Conservation (phyloP, 306 rosid genomes). For the Inga oerstediana region DNA sequence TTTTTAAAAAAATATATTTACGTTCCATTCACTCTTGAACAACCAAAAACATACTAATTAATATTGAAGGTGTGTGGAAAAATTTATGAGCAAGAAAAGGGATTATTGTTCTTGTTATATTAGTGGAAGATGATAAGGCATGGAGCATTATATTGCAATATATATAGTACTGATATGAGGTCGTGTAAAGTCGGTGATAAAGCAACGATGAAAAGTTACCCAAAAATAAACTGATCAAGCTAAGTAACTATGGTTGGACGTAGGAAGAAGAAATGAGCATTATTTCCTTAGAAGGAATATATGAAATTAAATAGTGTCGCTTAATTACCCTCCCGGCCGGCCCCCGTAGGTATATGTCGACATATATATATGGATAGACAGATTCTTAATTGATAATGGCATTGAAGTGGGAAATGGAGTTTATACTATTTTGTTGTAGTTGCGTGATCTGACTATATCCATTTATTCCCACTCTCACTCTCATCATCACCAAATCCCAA, state of each 20-base stretch:
- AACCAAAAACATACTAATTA: too few species aligned
- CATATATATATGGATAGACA: too few species aligned
- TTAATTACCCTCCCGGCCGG: too few species aligned
- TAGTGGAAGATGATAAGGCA: neutral
- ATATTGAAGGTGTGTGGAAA: too few species aligned
- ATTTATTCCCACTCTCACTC: neutral
- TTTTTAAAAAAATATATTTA: neutral
- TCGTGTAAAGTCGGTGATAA: neutral
- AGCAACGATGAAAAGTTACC: neutral
- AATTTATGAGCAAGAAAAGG: too few species aligned
- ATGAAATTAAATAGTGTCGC: neutral
- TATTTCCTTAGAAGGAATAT: neutral
- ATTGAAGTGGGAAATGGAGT: neutral
- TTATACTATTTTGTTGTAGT: neutral
- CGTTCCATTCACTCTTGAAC: neutral
- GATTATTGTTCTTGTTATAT: neutral
- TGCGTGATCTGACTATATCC: neutral
- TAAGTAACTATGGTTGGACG: neutral
- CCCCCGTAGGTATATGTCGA: too few species aligned
- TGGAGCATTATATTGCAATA: neutral
- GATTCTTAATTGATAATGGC: neutral
- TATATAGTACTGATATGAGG: neutral
- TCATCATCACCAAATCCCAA: conserved; percentile 19
- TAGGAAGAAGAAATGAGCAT: neutral
- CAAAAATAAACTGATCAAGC: neutral